Percentiles rank a stretch among this genome's conserved stretches.
These are phyloP conservation scores for Penicillium atrosanguineum DNA, from an alignment of 495 filamentous ascomycete species.

Conservation along the genomic window DNA sequence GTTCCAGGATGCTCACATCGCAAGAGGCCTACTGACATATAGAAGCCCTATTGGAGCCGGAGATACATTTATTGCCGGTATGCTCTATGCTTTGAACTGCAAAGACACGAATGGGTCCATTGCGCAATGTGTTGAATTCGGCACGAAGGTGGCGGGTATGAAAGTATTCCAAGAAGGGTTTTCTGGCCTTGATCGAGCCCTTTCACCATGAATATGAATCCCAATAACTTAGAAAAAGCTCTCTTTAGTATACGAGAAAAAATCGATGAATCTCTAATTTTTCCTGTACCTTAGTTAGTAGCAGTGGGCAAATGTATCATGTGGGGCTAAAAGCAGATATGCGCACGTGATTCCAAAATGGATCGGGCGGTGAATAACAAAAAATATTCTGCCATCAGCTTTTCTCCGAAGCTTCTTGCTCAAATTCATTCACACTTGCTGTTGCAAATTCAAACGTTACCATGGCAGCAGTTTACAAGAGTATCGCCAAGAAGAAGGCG, in stretches of 20 bases:
- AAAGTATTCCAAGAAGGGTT: slow-evolving; percentile 70
- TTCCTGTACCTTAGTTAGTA: no score
- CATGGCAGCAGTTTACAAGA: slow-evolving; percentile 96
- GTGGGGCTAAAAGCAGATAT: not conserved
- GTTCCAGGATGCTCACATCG: not conserved
- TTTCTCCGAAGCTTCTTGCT: slow-evolving; percentile 26
- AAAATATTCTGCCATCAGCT: slow-evolving; percentile 46
- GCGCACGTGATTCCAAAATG: slow-evolving; percentile 24
- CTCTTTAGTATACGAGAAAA: no score
- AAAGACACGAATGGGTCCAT: slow-evolving; percentile 51
- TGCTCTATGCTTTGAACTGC: slow-evolving; percentile 59
- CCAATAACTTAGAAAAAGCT: not conserved
- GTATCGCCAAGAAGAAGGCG: slow-evolving; percentile 65
- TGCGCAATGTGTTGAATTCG: slow-evolving; percentile 54
- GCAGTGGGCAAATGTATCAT: not conserved
- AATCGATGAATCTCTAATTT: not conserved
- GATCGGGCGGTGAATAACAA: slow-evolving; percentile 32
- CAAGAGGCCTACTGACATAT: slow-evolving; percentile 13
- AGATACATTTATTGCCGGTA: slow-evolving; percentile 73
- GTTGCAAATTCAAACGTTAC: slow-evolving; percentile 21
- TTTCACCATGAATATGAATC: slow-evolving; percentile 1
- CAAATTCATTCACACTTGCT: slow-evolving; percentile 9
- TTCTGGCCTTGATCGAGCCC: slow-evolving; percentile 43
- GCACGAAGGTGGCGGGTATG: slow-evolving; percentile 62
- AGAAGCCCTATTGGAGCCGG: slow-evolving; percentile 66